Evolutionary conservation across 805 yeast genomes (phyloP), one percentile per base, ranked within the genome.

Genomic region (Lipomyces starkeyi): DNA sequence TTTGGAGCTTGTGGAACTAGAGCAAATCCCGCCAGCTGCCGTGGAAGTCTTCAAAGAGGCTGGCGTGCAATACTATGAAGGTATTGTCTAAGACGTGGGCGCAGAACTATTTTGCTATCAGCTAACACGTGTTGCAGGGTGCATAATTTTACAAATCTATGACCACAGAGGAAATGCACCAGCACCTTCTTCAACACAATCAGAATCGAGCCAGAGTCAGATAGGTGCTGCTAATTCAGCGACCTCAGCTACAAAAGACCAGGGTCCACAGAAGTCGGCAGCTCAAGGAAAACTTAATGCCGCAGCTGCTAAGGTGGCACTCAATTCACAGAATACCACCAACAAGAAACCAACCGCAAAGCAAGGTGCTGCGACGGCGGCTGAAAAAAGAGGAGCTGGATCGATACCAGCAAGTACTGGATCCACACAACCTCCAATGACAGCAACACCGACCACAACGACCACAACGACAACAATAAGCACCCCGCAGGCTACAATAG

Each of bases 11-110:
- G 90, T 94, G 11, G 88, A 93, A 17, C 82, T 86, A 64, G 97
- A 94, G 62, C 89, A 88, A 74, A 91, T 94, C 14, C 97, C 98
- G 0, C 90, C 91, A 54, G 91, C 96, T 14, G 87, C 94, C 76
- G 87, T 93, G 73, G 98, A 95, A 79, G 90, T 94, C 9, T 83
- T 95, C 58, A 87, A 90, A 74, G 98, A 94, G 77, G 91, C 94
- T 49, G 90, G 93, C 22, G 86, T 93, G 43, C 86, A 87, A 68
- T 85, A 92, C 63, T 94, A 91, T 77, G 98, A 95, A 76, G 98
- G 71, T 64, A 54, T 11, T 14, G 47, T 17, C 40, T 17, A 43
- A 13, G 49, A 5, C 49, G 49, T n/a, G 49, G 20, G 49, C 22
- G 3, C 3, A 8, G n/a, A 43, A 5, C 7, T 32, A 6, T 25